A percentile compares a stretch with the other conserved stretches of the same genome.
Evolutionary conservation across 352 stramenopile genomes (phyloP).

Genomic region (Blastocystis sp.): DNA sequence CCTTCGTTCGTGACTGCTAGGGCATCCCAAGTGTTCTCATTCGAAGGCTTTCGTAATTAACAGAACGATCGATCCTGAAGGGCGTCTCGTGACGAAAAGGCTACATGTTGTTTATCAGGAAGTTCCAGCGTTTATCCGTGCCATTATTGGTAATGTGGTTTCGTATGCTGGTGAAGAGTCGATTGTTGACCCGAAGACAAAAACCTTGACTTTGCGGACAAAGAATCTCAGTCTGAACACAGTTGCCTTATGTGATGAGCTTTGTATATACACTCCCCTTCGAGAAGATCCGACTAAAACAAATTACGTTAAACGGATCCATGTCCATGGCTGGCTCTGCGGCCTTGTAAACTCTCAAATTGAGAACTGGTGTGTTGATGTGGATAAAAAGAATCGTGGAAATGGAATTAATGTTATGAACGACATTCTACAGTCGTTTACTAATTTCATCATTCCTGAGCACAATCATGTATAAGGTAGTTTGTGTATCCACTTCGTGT

Average conservation of each 20-base stretch:
- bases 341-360: conserved; percentile 15
- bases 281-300: not conserved
- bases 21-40: conserved; percentile 54
- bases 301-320: conserved; percentile 2
- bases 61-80: conserved; percentile 28
- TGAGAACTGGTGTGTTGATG: conserved; percentile 59
- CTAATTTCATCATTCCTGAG: not conserved
- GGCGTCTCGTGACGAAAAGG: conserved; percentile 54
- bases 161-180: conserved; percentile 61
- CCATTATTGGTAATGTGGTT: conserved; percentile 37
- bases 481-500: no score
- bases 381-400: conserved; percentile 32
- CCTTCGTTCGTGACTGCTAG: not conserved
- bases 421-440: conserved; percentile 35
- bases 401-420: conserved; percentile 60
- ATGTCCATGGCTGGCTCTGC: conserved; percentile 28
- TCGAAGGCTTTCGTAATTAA: conserved; percentile 47
- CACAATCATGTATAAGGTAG: not conserved
- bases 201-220: conserved; percentile 48
- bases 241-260: conserved; percentile 6
- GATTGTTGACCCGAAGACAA: conserved; percentile 57
- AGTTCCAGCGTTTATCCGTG: conserved; percentile 46
- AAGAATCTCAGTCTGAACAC: conserved; percentile 21
- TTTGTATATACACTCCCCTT: conserved; percentile 24
- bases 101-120: conserved; percentile 59